These are phyloP conservation scores for Ambrosia hybrid DNA, from an alignment of 140 eudicot species.

Conservation along the genomic window DNA sequence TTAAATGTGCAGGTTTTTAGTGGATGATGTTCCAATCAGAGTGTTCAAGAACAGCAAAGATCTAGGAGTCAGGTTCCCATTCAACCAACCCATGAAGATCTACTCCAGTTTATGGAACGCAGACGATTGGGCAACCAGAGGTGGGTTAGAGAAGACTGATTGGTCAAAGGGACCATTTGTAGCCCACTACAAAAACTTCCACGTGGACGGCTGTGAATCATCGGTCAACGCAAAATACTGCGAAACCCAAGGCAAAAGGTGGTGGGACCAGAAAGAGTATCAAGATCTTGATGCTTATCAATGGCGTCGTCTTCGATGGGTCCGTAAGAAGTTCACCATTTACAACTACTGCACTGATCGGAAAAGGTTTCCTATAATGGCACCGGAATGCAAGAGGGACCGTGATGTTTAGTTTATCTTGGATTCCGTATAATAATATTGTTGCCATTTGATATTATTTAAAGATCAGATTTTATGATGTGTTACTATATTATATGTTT, in stretches of 20 bases:
- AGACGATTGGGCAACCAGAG: constrained; percentile 68
- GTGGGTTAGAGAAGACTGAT: constrained; percentile 72
- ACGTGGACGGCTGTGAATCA: constrained; percentile 64
- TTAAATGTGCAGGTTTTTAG: constrained; percentile 46
- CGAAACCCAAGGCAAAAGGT: constrained; percentile 58
- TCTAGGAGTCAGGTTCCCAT: constrained; percentile 63
- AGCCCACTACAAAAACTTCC: constrained; percentile 59
- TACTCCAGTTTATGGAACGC: constrained; percentile 63
- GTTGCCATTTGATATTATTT: neutral
- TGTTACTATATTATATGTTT: constrained; percentile 1
- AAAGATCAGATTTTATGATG: constrained; percentile 14
- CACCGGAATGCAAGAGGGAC: constrained; percentile 58
- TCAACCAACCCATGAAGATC: constrained; percentile 58
- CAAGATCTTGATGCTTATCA: constrained; percentile 56
- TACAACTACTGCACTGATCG: constrained; percentile 64
- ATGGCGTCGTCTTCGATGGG: constrained; percentile 62
- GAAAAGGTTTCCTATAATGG: constrained; percentile 45
- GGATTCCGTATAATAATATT: constrained; percentile 2
- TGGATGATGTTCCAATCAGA: constrained; percentile 61
- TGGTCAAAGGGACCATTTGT: constrained; percentile 75
- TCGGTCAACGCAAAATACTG: constrained; percentile 61
- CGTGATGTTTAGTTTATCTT: constrained; percentile 37
- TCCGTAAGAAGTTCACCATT: constrained; percentile 51
- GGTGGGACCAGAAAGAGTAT: constrained; percentile 70
- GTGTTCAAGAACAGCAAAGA: constrained; percentile 69